Percentiles rank a stretch among this genome's conserved stretches.
phyloP scores from a whole-genome alignment of 768 basidiomycete species.

The Cystobasidiopsis lactophilus region DNA sequence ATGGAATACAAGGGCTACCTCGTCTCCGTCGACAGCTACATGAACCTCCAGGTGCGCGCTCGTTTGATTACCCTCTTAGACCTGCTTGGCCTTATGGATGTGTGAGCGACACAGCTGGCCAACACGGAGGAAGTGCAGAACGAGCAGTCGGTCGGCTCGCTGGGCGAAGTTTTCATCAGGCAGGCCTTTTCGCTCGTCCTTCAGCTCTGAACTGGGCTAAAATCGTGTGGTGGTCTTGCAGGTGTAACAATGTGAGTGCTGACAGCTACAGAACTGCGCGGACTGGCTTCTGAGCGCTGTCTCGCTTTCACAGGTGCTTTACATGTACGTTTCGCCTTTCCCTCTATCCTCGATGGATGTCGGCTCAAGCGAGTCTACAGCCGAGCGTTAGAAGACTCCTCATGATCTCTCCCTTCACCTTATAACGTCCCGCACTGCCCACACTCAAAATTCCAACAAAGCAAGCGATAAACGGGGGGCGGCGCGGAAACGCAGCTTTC shows the following conservation, averaged over 20 bases:
- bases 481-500: too few relatives aligned
- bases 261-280: background rate
- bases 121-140: slow-evolving; percentile 98
- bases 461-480: too few relatives aligned
- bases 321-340: background rate
- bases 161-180: slow-evolving; percentile 99
- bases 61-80: too few relatives aligned
- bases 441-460: too few relatives aligned
- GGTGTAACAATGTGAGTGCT: slow-evolving; percentile 19
- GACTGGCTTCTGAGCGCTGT: background rate
- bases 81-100: background rate
- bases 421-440: too few relatives aligned
- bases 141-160: slow-evolving; percentile 75
- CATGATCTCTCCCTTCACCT: background rate
- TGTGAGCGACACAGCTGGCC: slow-evolving; percentile 43
- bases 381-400: background rate
- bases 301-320: background rate
- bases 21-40: slow-evolving; percentile 95
- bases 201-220: background rate
- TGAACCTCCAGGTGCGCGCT: slow-evolving; percentile 73
- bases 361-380: background rate
- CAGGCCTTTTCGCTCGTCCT: slow-evolving; percentile 31
- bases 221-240: background rate
- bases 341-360: background rate
- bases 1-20: slow-evolving; percentile 97